These are phyloP conservation scores for Leucoagaricus sp. DNA, from an alignment of 1,284 basidiomycete species.

Conservation along the genomic window DNA sequence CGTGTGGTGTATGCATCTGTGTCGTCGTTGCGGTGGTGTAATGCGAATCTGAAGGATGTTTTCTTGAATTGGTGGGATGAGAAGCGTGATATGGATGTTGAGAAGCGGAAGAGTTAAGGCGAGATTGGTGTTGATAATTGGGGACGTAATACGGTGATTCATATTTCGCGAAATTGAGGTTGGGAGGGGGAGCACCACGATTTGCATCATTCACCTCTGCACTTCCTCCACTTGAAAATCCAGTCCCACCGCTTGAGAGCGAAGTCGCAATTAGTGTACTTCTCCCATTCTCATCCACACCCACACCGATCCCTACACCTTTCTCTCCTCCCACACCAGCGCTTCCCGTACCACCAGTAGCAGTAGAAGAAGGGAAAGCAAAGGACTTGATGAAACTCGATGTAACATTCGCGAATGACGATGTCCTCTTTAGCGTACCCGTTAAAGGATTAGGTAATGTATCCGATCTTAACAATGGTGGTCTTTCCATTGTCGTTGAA, in stretches of 20 bases:
- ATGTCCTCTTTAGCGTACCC: constrained; percentile 75
- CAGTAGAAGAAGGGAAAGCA: constrained; percentile 53
- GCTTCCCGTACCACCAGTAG: constrained; percentile 7
- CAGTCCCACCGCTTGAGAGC: constrained; percentile 16
- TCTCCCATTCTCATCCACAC: constrained; percentile 47
- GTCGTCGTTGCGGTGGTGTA: constrained; percentile 13
- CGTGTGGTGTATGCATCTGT: constrained; percentile 29
- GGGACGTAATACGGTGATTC: constrained; percentile 64
- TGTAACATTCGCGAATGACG: constrained; percentile 84
- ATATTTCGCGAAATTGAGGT: constrained; percentile 74
- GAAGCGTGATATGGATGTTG: neutral
- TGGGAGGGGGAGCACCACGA: constrained; percentile 71
- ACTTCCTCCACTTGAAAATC: neutral
- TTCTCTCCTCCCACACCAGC: neutral
- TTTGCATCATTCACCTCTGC: neutral
- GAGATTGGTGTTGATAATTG: neutral
- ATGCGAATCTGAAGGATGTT: neutral
- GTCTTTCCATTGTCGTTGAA: constrained; percentile 32
- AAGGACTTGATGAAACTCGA: constrained; percentile 75
- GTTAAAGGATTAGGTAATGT: constrained; percentile 63
- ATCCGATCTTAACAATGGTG: constrained; percentile 56
- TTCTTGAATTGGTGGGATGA: neutral
- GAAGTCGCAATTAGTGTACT: constrained; percentile 40
- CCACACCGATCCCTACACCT: neutral
- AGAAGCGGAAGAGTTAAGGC: constrained; percentile 13